Conservation (phyloP, 1,284 basidiomycete genomes). For the Apiotrichum domesticum region DNA sequence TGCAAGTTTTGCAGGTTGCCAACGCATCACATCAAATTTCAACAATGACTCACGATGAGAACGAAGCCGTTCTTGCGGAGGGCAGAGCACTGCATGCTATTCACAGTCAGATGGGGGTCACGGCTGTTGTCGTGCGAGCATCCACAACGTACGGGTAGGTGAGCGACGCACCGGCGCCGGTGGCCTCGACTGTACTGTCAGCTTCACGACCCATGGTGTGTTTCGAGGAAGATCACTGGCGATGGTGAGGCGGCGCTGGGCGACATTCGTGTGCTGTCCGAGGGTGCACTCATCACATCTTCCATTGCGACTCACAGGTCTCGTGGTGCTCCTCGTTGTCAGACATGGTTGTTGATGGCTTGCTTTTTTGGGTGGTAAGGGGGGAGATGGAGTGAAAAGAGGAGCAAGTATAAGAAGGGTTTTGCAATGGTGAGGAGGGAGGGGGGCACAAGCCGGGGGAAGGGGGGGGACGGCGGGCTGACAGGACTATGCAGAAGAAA, state of each 20-base stretch:
- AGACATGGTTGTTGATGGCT: slow-evolving; percentile 55
- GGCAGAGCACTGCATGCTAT: slow-evolving; percentile 82
- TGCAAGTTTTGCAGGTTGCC: no score
- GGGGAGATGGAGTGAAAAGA: slow-evolving; percentile 7
- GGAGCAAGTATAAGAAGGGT: not conserved
- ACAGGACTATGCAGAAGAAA: no score
- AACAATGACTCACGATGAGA: slow-evolving; percentile 57
- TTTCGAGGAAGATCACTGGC: no score
- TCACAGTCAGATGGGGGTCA: not conserved
- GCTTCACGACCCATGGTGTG: not conserved
- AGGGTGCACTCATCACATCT: no score
- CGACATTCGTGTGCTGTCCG: no score
- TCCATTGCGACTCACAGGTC: slow-evolving; percentile 60
- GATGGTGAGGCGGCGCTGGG: no score
- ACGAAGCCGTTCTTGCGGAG: slow-evolving; percentile 88
- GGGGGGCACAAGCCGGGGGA: no score
- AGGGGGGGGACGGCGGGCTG: no score
- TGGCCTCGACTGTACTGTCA: slow-evolving; percentile 3
- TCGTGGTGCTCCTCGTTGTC: slow-evolving; percentile 80
- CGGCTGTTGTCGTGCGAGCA: not conserved
- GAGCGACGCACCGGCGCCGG: slow-evolving; percentile 68
- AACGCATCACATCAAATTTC: not conserved
- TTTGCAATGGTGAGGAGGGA: not conserved
- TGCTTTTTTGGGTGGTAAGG: slow-evolving; percentile 1
- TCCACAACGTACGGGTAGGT: slow-evolving; percentile 55